Base-by-base conservation (phyloP, 78 protist species). In the Dictyostelium purpureum region DNA sequence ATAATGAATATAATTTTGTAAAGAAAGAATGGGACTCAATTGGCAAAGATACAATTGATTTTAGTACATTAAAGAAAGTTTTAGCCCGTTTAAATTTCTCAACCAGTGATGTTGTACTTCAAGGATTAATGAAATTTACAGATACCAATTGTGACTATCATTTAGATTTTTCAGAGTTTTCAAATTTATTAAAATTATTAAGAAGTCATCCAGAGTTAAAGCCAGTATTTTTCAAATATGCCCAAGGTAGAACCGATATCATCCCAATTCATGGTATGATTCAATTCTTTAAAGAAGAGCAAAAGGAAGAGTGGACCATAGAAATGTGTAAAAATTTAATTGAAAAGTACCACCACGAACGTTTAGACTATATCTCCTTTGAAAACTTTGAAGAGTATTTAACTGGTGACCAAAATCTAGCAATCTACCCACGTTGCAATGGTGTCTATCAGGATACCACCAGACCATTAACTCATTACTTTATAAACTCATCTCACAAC, bases 401-500 rank as follows among this genome's bases (percentile, higher is more conserved):
- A 0, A 16, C 33, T 6, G 37, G 82, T 73, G 73, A 70, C 21
- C 9, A 11, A 2, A 85, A 85, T 59, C 37, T 9, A 21, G 77
- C 57, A 1, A 21, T 19, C 3, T 11, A 57, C 6, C 82, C 92
- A 54, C 21, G 19, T 0, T 42, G 61, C 12, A 45, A 26, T 18
- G 51, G 31, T 0, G 67, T 70, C 47, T 82, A 67, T 42, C 90
- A 85, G 73, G 96, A 94, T 65, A 96, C 95, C 79, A 43, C 37
- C 9, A 88, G 52, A 71, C 98, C 98, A 26, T 66, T 97, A 10
- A 3, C 79, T 0, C 59, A 93, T 42, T 98, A 98, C 89, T 97
- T 42, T 59, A 85, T 35, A 83, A 66, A 38, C 10, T 95, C 98
- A 42, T 82, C 95, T 16, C 99, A 98, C 94, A 98, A 98, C 79